A percentile compares a stretch with the other conserved stretches of the same genome.
These are phyloP conservation scores for Arabis hirsuta DNA, from an alignment of 345 rosid genomes.

Conservation along the genomic window DNA sequence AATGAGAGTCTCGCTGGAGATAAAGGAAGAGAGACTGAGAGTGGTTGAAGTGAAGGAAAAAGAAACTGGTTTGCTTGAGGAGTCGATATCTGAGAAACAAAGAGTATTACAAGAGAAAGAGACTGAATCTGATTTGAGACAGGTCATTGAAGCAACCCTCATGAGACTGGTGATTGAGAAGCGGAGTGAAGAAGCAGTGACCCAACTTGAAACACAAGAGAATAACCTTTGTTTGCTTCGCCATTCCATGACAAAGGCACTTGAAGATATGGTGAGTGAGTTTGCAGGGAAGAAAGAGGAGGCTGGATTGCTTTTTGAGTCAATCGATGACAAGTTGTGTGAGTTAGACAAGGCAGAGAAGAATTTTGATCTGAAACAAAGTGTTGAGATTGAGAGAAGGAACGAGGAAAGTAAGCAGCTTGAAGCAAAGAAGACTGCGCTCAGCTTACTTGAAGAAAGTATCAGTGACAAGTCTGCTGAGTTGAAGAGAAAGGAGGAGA, in stretches of 20 bases:
- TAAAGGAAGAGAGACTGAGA: constrained; percentile 20
- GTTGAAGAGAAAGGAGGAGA: constrained; percentile 32
- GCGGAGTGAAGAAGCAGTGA: constrained; percentile 17
- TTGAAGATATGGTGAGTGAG: constrained; percentile 7
- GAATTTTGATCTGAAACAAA: constrained; percentile 7
- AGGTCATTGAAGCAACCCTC: constrained; percentile 3
- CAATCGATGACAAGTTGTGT: background rate
- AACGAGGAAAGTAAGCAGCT: background rate
- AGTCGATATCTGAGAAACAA: background rate
- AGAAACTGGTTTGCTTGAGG: constrained; percentile 5
- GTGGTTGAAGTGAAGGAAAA: constrained; percentile 17
- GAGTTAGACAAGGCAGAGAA: constrained; percentile 25
- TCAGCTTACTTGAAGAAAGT: background rate
- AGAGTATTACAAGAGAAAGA: constrained; percentile 16
- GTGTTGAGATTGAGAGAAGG: background rate
- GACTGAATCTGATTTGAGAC: constrained; percentile 5
- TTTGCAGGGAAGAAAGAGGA: constrained; percentile 20
- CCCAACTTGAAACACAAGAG: background rate
- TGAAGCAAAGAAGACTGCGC: constrained; percentile 14
- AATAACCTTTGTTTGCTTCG: background rate
- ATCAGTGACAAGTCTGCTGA: constrained; percentile 3
- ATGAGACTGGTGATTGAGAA: constrained; percentile 18
- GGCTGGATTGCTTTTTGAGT: background rate
- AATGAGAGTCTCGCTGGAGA: background rate
- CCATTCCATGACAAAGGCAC: background rate